Evolutionary conservation across 2,329 filamentous ascomycete species (phyloP), one percentile per base, ranked within the genome.

Genomic region (Aspergillus sp.): DNA sequence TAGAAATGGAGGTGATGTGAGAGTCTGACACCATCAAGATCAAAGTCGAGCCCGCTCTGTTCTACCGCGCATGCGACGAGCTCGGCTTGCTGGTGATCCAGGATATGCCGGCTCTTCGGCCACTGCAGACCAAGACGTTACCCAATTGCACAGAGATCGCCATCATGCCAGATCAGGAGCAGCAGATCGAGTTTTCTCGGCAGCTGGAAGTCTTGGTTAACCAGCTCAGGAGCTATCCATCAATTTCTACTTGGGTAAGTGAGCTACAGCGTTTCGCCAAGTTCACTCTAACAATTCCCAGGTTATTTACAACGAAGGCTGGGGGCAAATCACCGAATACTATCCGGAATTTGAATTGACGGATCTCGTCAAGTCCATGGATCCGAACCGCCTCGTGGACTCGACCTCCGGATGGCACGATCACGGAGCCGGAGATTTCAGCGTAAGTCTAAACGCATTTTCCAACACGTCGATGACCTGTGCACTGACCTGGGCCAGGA

Each of bases 291-390:
- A 44, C 33, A 6, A 5, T 5, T n/a, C 9, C 9, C 47, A 74
- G 77, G 69, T 83, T 10, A 80, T 86, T 54, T 86, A 85, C 63
- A 86, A 86, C 57, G 83, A 86, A 60, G 82, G 81, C 39, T 86
- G 83, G 83, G 82, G 80, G 2, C 83, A 86, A 56, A 64, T 77
- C 2, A 70, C 59, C 2, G 55, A 70, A 0, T 61, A 64, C 0
- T 74, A 72, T 52, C 79, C 81, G 0, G 83, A 86, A 51, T 74
- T 75, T 9, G 66, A 60, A 3, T 66, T 87, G 8, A 78, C 80
- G 0, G 69, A 77, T 1, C 60, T 74, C 0, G 73, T 86, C 2
- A 73, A 72, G 40, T 53, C 68, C 1, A 63, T 84, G 2, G 84
- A 88, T 54, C 77, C 82, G 0, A 82, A 80, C 0, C 70, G 84